phyloP scores from a whole-genome alignment of 345 rosid species.

The Salix viminalis region DNA sequence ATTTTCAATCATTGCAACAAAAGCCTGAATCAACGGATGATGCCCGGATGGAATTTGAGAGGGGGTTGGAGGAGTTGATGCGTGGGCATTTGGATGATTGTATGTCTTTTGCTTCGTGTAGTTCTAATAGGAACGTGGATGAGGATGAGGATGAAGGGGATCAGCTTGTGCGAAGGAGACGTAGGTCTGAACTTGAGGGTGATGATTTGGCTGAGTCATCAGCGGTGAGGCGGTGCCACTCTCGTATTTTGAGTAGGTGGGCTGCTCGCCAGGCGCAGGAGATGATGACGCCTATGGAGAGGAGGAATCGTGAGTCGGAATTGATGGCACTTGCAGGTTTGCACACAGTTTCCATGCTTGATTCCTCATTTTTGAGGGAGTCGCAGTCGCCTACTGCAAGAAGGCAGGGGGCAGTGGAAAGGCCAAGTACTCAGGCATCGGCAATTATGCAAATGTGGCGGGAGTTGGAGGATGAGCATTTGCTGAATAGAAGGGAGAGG shows the following conservation, averaged over 20 bases:
- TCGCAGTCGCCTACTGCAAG: conserved; percentile 70
- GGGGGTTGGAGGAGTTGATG: conserved; percentile 86
- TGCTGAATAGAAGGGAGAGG: conserved; percentile 76
- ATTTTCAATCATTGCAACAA: conserved; percentile 63
- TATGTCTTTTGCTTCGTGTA: conserved; percentile 78
- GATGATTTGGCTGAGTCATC: conserved; percentile 94
- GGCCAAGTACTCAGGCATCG: conserved; percentile 87
- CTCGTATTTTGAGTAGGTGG: conserved; percentile 80
- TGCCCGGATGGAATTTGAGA: conserved; percentile 55
- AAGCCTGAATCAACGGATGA: conserved; percentile 69
- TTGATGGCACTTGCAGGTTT: conserved; percentile 92
- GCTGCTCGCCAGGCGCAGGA: conserved; percentile 98
- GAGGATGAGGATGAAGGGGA: conserved; percentile 80
- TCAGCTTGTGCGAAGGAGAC: conserved; percentile 73
- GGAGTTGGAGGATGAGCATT: conserved; percentile 97
- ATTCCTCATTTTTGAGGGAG: conserved; percentile 89
- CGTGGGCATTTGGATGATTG: conserved; percentile 85
- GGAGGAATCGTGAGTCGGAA: conserved; percentile 92
- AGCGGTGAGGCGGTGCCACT: conserved; percentile 80
- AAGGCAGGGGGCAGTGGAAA: conserved; percentile 68
- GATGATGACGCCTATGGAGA: conserved; percentile 95
- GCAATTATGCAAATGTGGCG: conserved; percentile 96
- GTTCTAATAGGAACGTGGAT: conserved; percentile 58
- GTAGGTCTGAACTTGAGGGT: conserved; percentile 82
- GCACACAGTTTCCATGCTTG: conserved; percentile 95